Base-by-base conservation (phyloP, 768 basidiomycete genomes). In the Galerina marginata region DNA sequence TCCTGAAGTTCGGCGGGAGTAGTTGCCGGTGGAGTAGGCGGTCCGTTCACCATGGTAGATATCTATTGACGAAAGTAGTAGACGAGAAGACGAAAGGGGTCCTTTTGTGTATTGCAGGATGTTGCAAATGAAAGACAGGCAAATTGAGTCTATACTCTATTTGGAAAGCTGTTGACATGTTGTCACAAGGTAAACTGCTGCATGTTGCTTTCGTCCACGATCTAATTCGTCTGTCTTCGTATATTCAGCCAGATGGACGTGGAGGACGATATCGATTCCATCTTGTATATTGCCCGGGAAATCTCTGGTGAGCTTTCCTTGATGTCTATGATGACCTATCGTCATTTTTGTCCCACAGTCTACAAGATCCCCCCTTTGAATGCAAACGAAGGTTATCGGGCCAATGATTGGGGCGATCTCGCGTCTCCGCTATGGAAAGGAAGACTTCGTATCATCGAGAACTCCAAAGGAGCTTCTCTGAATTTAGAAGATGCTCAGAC, bases 391-490 rank as follows among this genome's bases (percentile, higher is more conserved):
- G 95, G 95, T 9, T 91, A 96, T 76, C 89, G 93, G 54, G 95
- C 95, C 10, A 89, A 88, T 56, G 92, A 95, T 65, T 98, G 95
- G 95, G 93, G 95, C 14, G 91, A 95, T 74, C 84, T 96, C 43
- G 83, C 83, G 15, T 69, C 83, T 56, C 93, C 93, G 4, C 75
- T 98, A 23, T 98, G 95, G 95, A 96, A 96, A 71, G 95, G 95
- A 15, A 83, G 95, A 44, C 77, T 98, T 64, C 85, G 94, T 60
- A 89, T 97, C 60, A 77, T 93, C 25, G 94, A 97, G 75, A 88
- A 85, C 65, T 88, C 87, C 1, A 77, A 81, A 25, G 82, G 84
- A 7, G 92, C 87, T 54, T 78, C 82, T 20, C 74, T 98, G 56
- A 80, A 89, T 56, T 88, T 98, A 60, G 95, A 98, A 75, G 93